These are phyloP conservation scores for Zymoseptoria crescenta DNA, from an alignment of 2,329 filamentous ascomycete genomes.

Conservation along the genomic window DNA sequence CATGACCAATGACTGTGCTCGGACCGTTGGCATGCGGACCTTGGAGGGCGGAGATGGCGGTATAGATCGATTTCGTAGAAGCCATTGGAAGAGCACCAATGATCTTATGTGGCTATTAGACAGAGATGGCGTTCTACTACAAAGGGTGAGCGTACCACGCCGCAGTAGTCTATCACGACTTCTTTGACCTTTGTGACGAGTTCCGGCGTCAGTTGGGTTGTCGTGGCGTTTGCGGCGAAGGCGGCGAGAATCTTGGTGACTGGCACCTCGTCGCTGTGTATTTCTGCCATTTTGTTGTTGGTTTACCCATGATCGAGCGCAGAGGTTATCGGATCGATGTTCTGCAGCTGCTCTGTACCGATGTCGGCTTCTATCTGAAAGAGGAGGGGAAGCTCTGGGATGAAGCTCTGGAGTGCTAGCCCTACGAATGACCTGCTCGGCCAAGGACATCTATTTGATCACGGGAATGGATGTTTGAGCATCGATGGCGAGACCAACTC, in stretches of 20 bases:
- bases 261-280: slow-evolving; percentile 9
- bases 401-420: too few species aligned
- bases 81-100: slow-evolving; percentile 21
- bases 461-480: too few species aligned
- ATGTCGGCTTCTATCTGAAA: too few species aligned
- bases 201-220: slow-evolving; percentile 14
- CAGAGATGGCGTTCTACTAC: slow-evolving; percentile 20
- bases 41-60: slow-evolving; percentile 21
- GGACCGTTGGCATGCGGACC: slow-evolving; percentile 16
- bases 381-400: too few species aligned
- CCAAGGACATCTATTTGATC: too few species aligned
- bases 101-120: slow-evolving; percentile 9
- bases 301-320: neutral
- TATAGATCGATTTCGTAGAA: slow-evolving; percentile 22
- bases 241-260: slow-evolving; percentile 20
- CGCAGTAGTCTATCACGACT: slow-evolving; percentile 27
- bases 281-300: neutral
- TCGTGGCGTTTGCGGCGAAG: slow-evolving; percentile 19
- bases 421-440: too few species aligned
- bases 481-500: too few species aligned
- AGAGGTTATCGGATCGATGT: too few species aligned
- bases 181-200: slow-evolving; percentile 24
- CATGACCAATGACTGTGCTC: slow-evolving; percentile 32
- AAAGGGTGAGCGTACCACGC: slow-evolving; percentile 19
- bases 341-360: too few species aligned